phyloP scores from a whole-genome alignment of 495 filamentous ascomycete genomes.

The Aspergillus ostianus region DNA sequence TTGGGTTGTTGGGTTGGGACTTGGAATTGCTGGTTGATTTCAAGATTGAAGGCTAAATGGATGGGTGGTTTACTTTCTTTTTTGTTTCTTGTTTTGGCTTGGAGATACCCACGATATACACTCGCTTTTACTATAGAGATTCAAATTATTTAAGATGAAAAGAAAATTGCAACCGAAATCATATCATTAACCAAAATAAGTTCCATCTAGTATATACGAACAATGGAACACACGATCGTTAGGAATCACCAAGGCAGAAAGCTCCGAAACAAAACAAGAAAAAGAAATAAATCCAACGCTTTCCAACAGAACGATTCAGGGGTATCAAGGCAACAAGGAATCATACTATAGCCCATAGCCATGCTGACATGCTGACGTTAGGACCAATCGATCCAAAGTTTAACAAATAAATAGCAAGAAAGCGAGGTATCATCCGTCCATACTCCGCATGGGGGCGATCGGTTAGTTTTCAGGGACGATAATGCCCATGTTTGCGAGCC shows the following conservation, averaged over 20 bases:
- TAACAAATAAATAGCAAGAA: too few species aligned
- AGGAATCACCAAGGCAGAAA: not conserved
- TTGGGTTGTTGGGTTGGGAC: not conserved
- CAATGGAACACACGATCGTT: too few species aligned
- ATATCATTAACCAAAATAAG: not conserved
- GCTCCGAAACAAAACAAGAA: not conserved
- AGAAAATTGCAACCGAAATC: not conserved
- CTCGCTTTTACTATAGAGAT: not conserved
- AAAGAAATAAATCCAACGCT: not conserved
- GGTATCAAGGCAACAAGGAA: not conserved
- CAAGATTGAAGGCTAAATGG: not conserved
- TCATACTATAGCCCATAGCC: not conserved
- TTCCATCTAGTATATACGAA: too few species aligned
- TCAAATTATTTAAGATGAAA: not conserved
- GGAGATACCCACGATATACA: not conserved
- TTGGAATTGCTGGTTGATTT: not conserved
- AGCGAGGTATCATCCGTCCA: not conserved
- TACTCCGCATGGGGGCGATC: not conserved
- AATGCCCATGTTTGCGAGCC: slow-evolving; percentile 7
- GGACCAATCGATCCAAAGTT: not conserved
- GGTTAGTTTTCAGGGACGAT: not conserved
- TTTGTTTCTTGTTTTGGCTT: not conserved
- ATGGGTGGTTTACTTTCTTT: too few species aligned
- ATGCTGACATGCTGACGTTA: not conserved
- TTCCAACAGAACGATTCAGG: not conserved